Evolutionary conservation across 176 grass and related monocot genomes (phyloP), one percentile per base, ranked within the genome.

Genomic region (Puccinellia tenuiflora): DNA sequence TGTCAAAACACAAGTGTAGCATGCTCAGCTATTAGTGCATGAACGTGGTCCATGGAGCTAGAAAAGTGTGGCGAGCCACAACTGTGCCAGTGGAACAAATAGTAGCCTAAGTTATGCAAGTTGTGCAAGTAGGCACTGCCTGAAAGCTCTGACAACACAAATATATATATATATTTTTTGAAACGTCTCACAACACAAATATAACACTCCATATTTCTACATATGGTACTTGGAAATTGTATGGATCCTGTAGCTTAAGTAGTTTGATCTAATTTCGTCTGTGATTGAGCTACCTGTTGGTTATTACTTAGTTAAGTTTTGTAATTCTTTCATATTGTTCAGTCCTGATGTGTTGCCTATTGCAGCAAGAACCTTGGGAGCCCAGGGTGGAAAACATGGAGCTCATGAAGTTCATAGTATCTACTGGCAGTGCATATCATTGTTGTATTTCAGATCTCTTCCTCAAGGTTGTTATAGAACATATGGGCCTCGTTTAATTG

Each of bases 341-440:
- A 51, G 18, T 74, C 68, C 29, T 66, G 6, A 52, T 66, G 56
- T 85, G 76, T 21, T 72, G 74, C 83, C 12, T 84, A 42, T 74
- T 90, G 61, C 83, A 97, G 92, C 83, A 39, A 90, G 72, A 88
- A 81, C 33, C 7, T 86, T 90, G 47, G 80, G 85, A 80, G 84
- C 66, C 62, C 74, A 72, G 56, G 75, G 72, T 65, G 79, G 75
- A 55, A 74, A 90, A 37, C 70, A 39, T 84, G 88, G 45, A 56
- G 77, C 33, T 47, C 92, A 94, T 85, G 85, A 92, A 81, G 84
- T 89, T 75, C 90, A 97, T 71, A 85, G 37, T 81, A 39, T 94
- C 31, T 94, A 92, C 85, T 86, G 68, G 80, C 82, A 90, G 74
- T 94, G 83, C 79, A 90, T 92, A 63, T 87, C 83, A 68, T 31